Conservation (phyloP, 139 green algal species). For the Edaphochlamys debaryana region DNA sequence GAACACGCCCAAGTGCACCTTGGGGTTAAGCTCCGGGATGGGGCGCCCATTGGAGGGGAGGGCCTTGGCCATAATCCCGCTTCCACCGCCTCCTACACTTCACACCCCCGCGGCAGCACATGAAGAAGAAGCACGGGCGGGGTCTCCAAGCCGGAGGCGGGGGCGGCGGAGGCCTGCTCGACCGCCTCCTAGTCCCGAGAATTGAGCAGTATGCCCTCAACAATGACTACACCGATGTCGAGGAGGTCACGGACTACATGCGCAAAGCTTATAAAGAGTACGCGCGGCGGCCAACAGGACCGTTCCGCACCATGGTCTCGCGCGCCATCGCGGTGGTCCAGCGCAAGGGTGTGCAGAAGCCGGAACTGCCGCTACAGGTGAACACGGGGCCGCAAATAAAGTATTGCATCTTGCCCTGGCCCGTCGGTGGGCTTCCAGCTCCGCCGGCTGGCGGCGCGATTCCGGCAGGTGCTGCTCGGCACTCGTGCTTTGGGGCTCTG, state of each 20-base stretch:
- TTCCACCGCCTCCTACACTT: no score
- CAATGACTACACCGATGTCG: slow-evolving; percentile 72
- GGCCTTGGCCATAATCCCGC: no score
- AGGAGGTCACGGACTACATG: slow-evolving; percentile 70
- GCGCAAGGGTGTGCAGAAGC: neutral
- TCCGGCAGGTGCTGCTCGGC: no score
- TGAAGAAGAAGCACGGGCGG: neutral
- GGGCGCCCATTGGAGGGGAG: no score
- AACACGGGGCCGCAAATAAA: neutral
- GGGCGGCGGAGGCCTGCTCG: slow-evolving; percentile 47
- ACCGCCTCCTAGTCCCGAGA: slow-evolving; percentile 68
- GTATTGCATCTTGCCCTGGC: no score
- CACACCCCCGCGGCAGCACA: no score
- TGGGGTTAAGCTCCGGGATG: no score
- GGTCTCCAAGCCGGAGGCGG: neutral
- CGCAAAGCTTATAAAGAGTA: slow-evolving; percentile 76
- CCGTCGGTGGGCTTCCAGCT: no score
- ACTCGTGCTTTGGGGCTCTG: no score
- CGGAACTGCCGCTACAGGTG: slow-evolving; percentile 5
- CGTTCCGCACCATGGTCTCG: slow-evolving; percentile 64
- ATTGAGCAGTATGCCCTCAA: slow-evolving; percentile 73
- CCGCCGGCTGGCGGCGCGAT: no score
- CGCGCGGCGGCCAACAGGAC: slow-evolving; percentile 59
- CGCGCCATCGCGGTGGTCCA: slow-evolving; percentile 49
- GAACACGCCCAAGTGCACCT: no score